Evolutionary conservation across 352 stramenopile species (phyloP).

Genomic region (Phytophthora niederhauseri): DNA sequence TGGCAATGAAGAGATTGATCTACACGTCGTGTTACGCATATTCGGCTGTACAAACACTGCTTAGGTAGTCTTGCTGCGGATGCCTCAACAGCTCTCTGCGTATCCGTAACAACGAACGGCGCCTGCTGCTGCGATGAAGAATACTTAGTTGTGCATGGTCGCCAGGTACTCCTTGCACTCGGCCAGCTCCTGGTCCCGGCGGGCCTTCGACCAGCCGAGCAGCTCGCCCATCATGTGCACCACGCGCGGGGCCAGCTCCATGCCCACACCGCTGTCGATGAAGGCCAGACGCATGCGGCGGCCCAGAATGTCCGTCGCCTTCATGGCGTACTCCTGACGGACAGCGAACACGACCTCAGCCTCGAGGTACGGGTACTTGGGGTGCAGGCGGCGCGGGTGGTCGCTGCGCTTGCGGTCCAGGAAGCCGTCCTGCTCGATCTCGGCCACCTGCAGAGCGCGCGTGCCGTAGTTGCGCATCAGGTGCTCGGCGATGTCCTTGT

Average conservation of each 20-base stretch:
- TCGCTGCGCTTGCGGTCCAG: slow-evolving; percentile 85
- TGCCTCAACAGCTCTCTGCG: slow-evolving; percentile 10
- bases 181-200: slow-evolving; percentile 71
- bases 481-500: slow-evolving; percentile 95
- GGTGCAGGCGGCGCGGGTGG: slow-evolving; percentile 88
- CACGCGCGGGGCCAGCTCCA: slow-evolving; percentile 83
- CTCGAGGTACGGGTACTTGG: slow-evolving; percentile 96
- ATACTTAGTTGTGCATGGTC: slow-evolving; percentile 87
- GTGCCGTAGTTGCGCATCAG: slow-evolving; percentile 97
- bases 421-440: slow-evolving; percentile 90
- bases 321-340: slow-evolving; percentile 94
- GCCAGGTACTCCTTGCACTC: slow-evolving; percentile 81
- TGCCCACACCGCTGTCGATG: slow-evolving; percentile 88
- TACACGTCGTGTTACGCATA: slow-evolving; percentile 27
- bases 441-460: slow-evolving; percentile 93
- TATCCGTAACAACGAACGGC: slow-evolving; percentile 27
- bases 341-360: slow-evolving; percentile 95
- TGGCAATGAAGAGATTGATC: slow-evolving; percentile 7
- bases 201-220: slow-evolving; percentile 84
- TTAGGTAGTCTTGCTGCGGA: slow-evolving; percentile 15
- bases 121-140: slow-evolving; percentile 19
- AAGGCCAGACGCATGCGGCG: slow-evolving; percentile 94
- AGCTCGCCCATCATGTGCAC: slow-evolving; percentile 94
- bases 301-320: slow-evolving; percentile 93
- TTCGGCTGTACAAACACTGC: slow-evolving; percentile 27